Conservation (phyloP, 78 protist genomes). For the Blattamonas nauphoetae region DNA sequence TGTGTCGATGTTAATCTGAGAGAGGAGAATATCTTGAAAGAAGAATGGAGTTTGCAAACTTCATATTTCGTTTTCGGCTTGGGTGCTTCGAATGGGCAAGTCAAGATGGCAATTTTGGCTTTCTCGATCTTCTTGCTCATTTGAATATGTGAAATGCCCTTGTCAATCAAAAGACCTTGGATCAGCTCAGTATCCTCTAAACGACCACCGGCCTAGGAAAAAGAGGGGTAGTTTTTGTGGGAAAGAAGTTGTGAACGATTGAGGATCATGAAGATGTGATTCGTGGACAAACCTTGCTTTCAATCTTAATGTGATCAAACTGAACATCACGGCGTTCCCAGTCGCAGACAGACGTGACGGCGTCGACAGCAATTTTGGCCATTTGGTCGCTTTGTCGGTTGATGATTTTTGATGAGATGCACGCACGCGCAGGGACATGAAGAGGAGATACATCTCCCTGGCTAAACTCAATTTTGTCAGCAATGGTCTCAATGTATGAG, state of each 20-base stretch:
- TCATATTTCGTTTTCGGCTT: constrained; percentile 97
- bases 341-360: constrained; percentile 95
- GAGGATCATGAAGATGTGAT: no score
- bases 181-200: constrained; percentile 88
- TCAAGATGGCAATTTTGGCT: constrained; percentile 91
- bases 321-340: constrained; percentile 88
- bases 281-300: constrained; percentile 46
- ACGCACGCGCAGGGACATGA: constrained; percentile 77
- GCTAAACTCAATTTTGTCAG: constrained; percentile 46
- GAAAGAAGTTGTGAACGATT: neutral
- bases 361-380: constrained; percentile 89
- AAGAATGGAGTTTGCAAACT: constrained; percentile 36
- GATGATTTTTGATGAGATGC: constrained; percentile 88
- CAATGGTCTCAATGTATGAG: constrained; percentile 44
- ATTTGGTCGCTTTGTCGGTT: constrained; percentile 69
- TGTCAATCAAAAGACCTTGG: constrained; percentile 91
- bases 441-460: constrained; percentile 54
- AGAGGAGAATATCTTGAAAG: neutral
- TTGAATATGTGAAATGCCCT: constrained; percentile 88
- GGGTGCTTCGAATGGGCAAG: constrained; percentile 99
- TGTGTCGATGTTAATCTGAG: constrained; percentile 47
- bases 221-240: neutral
- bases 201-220: constrained; percentile 74
- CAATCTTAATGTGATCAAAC: constrained; percentile 94
- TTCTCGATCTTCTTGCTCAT: constrained; percentile 61